phyloP scores from a whole-genome alignment of 2,329 filamentous ascomycete species.

The Pseudogymnoascus destructans region DNA sequence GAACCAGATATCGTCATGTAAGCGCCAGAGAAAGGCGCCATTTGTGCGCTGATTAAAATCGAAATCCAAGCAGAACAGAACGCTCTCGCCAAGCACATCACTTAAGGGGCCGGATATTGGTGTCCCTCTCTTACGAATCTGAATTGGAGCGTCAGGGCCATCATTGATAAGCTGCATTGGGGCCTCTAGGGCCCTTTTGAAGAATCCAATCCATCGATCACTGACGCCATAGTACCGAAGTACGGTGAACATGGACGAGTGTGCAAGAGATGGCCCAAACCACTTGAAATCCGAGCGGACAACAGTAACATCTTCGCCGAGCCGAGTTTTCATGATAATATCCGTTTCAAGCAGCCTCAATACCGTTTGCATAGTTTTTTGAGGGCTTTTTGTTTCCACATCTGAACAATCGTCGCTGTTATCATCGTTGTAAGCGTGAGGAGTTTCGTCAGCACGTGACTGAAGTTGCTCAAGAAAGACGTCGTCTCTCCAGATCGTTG shows the following conservation, averaged over 20 bases:
- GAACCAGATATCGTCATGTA: constrained; percentile 56
- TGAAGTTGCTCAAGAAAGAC: constrained; percentile 47
- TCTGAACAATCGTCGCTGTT: constrained; percentile 23
- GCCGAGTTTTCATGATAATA: constrained; percentile 35
- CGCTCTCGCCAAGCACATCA: constrained; percentile 44
- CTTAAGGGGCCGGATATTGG: constrained; percentile 46
- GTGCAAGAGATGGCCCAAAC: constrained; percentile 44
- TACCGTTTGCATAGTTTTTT: constrained; percentile 41
- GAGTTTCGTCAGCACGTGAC: constrained; percentile 25
- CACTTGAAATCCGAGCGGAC: constrained; percentile 45
- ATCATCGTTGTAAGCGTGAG: constrained; percentile 30
- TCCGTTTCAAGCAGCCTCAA: constrained; percentile 43
- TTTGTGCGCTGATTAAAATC: constrained; percentile 44
- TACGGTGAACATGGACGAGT: constrained; percentile 43
- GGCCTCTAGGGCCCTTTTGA: constrained; percentile 43
- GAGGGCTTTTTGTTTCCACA: constrained; percentile 28
- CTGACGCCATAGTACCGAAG: constrained; percentile 47
- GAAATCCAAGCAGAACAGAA: constrained; percentile 53
- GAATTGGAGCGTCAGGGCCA: constrained; percentile 31
- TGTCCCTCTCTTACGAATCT: constrained; percentile 40
- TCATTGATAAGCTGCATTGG: constrained; percentile 46
- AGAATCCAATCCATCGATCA: constrained; percentile 43
- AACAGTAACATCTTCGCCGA: constrained; percentile 38
- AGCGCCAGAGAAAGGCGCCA: constrained; percentile 43
- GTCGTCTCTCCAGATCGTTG: constrained; percentile 33